Percentiles rank a stretch among this genome's conserved stretches.
These are phyloP conservation scores for Hanseniaspora sp. DNA, from an alignment of 1,139 yeast species.

Conservation along the genomic window DNA sequence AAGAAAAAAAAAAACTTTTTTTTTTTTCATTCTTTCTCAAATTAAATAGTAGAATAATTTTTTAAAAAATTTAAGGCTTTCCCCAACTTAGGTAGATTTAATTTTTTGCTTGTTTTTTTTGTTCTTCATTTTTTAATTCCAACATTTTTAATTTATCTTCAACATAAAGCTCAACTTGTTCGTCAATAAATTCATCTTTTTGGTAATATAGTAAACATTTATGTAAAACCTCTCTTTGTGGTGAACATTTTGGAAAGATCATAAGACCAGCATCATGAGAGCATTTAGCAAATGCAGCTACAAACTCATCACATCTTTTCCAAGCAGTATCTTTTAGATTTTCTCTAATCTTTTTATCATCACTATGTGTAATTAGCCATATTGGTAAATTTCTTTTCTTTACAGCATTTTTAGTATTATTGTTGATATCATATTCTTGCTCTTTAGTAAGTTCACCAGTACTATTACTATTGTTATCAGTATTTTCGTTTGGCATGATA, in stretches of 20 bases:
- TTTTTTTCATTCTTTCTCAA: neutral
- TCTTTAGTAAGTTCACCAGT: neutral
- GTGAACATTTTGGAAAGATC: conserved; percentile 47
- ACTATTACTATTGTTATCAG: neutral
- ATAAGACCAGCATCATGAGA: conserved; percentile 43
- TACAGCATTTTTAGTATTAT: conserved; percentile 15
- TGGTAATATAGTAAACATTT: conserved; percentile 62
- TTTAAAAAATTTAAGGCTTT: no score
- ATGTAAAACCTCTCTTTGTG: conserved; percentile 53
- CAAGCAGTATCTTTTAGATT: conserved; percentile 70
- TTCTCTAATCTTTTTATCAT: conserved; percentile 68
- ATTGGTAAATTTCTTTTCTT: conserved; percentile 42
- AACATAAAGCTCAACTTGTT: conserved; percentile 55
- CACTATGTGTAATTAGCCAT: conserved; percentile 80
- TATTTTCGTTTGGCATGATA: no score
- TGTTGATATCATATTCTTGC: neutral
- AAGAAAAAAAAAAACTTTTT: no score
- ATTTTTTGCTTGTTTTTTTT: conserved; percentile 8
- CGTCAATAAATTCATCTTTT: conserved; percentile 52
- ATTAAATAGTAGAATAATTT: no score
- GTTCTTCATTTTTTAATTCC: conserved; percentile 20
- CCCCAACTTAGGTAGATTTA: no score
- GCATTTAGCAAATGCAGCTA: conserved; percentile 46
- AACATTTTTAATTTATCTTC: conserved; percentile 40
- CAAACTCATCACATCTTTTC: conserved; percentile 56